These are phyloP conservation scores for Claviceps pazoutovae DNA, from an alignment of 2,329 filamentous ascomycete species.

Conservation along the genomic window DNA sequence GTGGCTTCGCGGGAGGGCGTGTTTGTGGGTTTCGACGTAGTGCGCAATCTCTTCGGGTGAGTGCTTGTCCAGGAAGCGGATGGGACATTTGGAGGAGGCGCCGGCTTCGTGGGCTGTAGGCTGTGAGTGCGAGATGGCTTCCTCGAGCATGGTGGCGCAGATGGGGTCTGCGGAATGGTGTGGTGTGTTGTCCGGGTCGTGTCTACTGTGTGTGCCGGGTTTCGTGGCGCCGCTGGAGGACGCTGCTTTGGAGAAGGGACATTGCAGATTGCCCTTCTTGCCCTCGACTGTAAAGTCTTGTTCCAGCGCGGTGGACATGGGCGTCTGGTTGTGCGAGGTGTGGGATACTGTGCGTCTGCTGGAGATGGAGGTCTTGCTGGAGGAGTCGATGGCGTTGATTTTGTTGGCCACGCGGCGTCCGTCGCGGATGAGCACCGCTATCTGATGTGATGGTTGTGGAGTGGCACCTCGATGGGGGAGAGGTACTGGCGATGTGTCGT, in stretches of 20 bases:
- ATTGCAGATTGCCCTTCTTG: constrained; percentile 63
- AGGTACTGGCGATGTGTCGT: constrained; percentile 37
- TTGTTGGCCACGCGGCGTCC: constrained; percentile 44
- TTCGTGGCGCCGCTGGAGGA: constrained; percentile 17
- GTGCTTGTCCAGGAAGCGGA: constrained; percentile 83
- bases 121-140: constrained; percentile 32
- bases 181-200: constrained; percentile 24
- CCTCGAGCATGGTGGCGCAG: constrained; percentile 49
- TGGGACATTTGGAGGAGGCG: constrained; percentile 59
- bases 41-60: constrained; percentile 84
- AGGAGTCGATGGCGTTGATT: constrained; percentile 33
- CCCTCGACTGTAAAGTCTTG: constrained; percentile 84
- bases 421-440: constrained; percentile 50
- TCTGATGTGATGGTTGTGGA: constrained; percentile 32
- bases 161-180: constrained; percentile 45
- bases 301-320: constrained; percentile 56
- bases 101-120: too few species aligned
- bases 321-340: constrained; percentile 33
- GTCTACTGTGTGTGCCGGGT: constrained; percentile 9
- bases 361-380: constrained; percentile 36
- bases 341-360: constrained; percentile 34
- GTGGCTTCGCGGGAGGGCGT: constrained; percentile 85
- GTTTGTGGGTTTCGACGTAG: constrained; percentile 91
- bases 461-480: constrained; percentile 36
- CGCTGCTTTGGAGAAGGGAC: constrained; percentile 54